Conservation (phyloP, 495 filamentous ascomycete species). For the Neurospora tetrasperma region DNA sequence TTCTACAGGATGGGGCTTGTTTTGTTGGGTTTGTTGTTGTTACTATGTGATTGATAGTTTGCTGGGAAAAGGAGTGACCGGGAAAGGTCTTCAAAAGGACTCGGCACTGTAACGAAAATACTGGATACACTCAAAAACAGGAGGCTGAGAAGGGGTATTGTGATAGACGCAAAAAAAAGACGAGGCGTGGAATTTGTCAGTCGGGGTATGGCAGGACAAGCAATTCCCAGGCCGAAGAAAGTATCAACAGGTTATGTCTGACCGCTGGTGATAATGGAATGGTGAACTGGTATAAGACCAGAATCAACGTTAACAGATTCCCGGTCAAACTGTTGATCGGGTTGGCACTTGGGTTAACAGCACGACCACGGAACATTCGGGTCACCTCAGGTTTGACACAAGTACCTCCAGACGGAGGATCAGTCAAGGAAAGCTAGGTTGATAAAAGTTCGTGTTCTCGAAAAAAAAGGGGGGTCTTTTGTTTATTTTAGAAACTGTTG, state of each 20-base stretch:
- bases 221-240: not conserved
- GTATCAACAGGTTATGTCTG: not conserved
- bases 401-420: not conserved
- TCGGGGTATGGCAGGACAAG: not conserved
- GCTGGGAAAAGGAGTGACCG: not conserved
- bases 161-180: not conserved
- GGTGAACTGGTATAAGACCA: not conserved
- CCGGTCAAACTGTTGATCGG: not conserved
- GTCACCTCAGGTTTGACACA: not conserved
- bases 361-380: not conserved
- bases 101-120: not conserved
- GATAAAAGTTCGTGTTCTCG: not conserved
- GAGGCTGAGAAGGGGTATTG: not conserved
- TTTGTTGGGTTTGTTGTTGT: not conserved
- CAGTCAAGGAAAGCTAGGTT: not conserved
- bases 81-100: not conserved
- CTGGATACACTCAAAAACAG: not conserved
- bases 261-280: not conserved
- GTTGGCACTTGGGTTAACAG: not conserved
- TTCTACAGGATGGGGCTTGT: not conserved
- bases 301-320: not conserved
- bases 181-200: not conserved
- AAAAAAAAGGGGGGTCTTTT: not conserved
- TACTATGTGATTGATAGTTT: not conserved
- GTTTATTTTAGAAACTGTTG: not conserved